Conservation (phyloP, 306 rosid species). For the Trifolium subterraneum region DNA sequence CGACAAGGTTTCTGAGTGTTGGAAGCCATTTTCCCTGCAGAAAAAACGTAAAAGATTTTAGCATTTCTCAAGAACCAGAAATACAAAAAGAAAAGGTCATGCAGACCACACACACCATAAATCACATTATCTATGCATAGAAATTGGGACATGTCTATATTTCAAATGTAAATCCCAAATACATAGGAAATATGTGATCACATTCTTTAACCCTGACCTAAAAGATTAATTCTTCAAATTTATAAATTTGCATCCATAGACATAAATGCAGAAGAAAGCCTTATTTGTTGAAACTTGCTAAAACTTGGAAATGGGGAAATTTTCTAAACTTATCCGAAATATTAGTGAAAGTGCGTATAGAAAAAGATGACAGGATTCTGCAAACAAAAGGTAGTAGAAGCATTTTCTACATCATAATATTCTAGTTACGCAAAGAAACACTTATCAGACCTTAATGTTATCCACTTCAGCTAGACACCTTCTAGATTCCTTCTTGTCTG, state of each 20-base stretch:
- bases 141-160: not conserved
- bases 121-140: not conserved
- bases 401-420: not conserved
- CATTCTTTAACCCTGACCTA: not conserved
- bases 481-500: conserved; percentile 61
- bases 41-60: conserved; percentile 3
- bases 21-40: conserved; percentile 89
- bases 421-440: conserved; percentile 19
- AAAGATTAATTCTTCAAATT: not conserved
- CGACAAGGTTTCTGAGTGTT: conserved; percentile 81
- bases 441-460: conserved; percentile 66
- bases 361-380: not conserved
- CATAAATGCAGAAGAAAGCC: not conserved
- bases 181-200: not conserved
- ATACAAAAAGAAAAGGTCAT: not conserved
- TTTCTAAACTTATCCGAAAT: not conserved
- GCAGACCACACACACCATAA: conserved; percentile 8
- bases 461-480: conserved; percentile 64
- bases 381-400: not conserved
- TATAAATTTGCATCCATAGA: conserved; percentile 2
- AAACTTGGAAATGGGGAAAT: not conserved
- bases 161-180: not conserved
- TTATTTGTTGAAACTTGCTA: not conserved
- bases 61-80: conserved; percentile 26
- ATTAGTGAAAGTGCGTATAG: not conserved